Evolutionary conservation across 2,329 filamentous ascomycete species (phyloP), one percentile per base, ranked within the genome.

Genomic region (Penicillium sp.): DNA sequence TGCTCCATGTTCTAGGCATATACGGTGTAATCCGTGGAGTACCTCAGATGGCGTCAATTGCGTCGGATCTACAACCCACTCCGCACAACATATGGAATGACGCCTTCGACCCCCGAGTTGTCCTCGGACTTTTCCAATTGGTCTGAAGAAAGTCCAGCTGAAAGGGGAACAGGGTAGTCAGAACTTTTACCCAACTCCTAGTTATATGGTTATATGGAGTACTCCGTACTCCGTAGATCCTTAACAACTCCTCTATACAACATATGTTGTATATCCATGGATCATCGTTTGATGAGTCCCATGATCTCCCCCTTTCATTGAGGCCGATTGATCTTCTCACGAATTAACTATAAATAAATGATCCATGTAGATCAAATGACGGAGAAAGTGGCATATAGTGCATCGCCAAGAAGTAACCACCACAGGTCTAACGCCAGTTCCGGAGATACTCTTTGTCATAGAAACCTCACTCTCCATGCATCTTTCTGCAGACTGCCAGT

Each of bases 371-470:
- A 53, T 48, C 51, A 47, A 53, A 52, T 61, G 59, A 47, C 51
- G 49, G 49, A 23, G 18, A 29, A 23, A 5, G 5, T 23, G 23
- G 23, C 23, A 23, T 23, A 23, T 35, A 39, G 36, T 38, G 44
- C 47, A 42, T 35, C 42, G 43, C 54, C 49, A 57, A 60, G 56
- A 59, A 18, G 29, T 55, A 34, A 43, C 16, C 36, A 39, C 42
- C 11, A 36, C 34, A 42, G 50, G 30, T 38, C 45, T 44, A n/a
- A 29, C 23, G 19, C 23, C 32, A 19, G 38, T 16, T 45, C 19
- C 19, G 41, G 41, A 42, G 41, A 51, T 55, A 46, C 41, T 51
- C 35, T 55, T 39, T 46, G 52, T 55, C 52, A 55, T 55, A 51
- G 47, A 55, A 55, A 55, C 34, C 18, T 34, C 39, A 4, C 10